Percentiles rank a stretch among this genome's conserved stretches.
Evolutionary conservation across 768 basidiomycete species (phyloP).

Genomic region (Trametes villosa): DNA sequence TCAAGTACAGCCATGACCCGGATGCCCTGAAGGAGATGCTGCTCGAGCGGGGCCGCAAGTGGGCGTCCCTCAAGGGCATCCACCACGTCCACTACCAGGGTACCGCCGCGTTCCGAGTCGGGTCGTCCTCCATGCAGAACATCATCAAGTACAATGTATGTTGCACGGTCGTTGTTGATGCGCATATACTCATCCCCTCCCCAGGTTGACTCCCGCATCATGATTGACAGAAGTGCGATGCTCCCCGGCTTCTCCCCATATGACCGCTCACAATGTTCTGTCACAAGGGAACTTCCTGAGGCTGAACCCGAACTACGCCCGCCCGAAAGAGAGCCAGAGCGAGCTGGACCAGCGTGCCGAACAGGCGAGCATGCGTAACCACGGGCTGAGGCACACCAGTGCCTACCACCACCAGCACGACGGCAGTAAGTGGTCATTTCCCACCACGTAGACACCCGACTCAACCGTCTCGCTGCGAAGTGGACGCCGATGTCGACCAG

Average conservation of each 20-base stretch:
- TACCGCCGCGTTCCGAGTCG: slow-evolving; percentile 42
- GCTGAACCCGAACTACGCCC: slow-evolving; percentile 38
- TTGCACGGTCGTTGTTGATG: background rate
- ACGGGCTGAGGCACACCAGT: no score
- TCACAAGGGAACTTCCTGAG: slow-evolving; percentile 51
- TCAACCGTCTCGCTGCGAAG: background rate
- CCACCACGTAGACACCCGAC: background rate
- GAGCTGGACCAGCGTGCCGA: background rate
- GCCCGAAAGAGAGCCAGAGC: background rate
- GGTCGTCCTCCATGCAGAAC: slow-evolving; percentile 25
- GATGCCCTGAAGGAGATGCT: slow-evolving; percentile 44
- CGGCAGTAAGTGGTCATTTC: background rate
- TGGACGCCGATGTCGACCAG: background rate
- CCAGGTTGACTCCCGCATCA: slow-evolving; percentile 61
- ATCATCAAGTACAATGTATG: slow-evolving; percentile 52
- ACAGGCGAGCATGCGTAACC: background rate
- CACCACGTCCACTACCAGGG: slow-evolving; percentile 46
- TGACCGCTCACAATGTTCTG: no score
- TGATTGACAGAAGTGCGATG: slow-evolving; percentile 56
- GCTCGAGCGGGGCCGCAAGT: slow-evolving; percentile 55
- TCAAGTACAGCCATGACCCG: slow-evolving; percentile 51
- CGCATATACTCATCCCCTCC: background rate
- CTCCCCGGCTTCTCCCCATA: background rate
- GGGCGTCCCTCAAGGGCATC: slow-evolving; percentile 55
- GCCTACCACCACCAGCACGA: background rate